Evolutionary conservation across 1,139 yeast species (phyloP), one percentile per base, ranked within the genome.

Genomic region (Nakaseomyces sp.): DNA sequence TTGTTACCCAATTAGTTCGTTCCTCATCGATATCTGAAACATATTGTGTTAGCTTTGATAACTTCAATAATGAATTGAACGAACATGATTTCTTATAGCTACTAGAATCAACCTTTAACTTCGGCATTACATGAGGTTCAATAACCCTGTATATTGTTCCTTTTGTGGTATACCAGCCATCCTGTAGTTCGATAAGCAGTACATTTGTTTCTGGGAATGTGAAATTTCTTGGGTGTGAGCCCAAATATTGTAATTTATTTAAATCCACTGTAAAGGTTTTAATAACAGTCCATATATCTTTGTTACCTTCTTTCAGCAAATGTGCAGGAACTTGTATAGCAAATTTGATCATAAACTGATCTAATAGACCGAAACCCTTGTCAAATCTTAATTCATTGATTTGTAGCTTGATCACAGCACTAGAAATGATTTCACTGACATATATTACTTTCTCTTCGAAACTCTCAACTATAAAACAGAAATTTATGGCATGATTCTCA

Each of bases 21-120:
- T 60, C 65, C 19, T 49, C 50, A 18, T 38, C 42, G 2, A 54
- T 48, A 42, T 58, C 61, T 4, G 50, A 45, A 10, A 45, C 45
- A 45, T 60, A 60, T 35, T 59, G 63, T 4, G 55, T 26, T 9
- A 57, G 35, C 36, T 55, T 61, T 25, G 54, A 56, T 16, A 61
- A 19, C 37, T 60, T 60, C 13, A 61, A 37, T 13, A 56, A 42
- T 3, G 54, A 45, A 45, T 58, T 61, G 41, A 52, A 61, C 8
- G 50, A 48, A 22, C 54, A 49, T 1, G 62, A 55, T 19, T 41
- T 41, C 36, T 50, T 47, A 3, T 36, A 8, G 20, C 31, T 45
- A 35, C 18, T 26, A 16, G 18, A 37, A 7, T 47, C 43, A n/a
- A 31, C 19, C 10, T 36, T 40, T 17, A 40, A 41, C 17, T 36